phyloP scores from a whole-genome alignment of 2,329 filamentous ascomycete genomes.

The Hymenoscyphus fructigenus region DNA sequence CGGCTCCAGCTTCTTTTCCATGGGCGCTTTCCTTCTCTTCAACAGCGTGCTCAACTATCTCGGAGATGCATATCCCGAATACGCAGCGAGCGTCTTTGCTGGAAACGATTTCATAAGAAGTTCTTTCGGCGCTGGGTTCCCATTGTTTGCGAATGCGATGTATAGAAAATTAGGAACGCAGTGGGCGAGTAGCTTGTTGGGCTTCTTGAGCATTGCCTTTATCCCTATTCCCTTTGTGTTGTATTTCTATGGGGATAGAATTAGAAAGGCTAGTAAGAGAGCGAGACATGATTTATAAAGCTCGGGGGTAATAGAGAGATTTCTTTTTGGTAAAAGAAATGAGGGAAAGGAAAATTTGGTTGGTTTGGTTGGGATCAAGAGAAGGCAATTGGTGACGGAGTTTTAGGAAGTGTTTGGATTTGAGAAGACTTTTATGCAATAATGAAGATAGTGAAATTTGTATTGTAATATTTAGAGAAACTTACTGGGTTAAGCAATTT shows the following conservation, averaged over 20 bases:
- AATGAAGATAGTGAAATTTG: too few species aligned
- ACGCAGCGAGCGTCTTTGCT: slow-evolving; percentile 57
- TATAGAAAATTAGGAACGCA: slow-evolving; percentile 37
- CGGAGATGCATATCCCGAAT: slow-evolving; percentile 52
- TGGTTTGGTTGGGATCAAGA: too few species aligned
- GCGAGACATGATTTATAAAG: slow-evolving; percentile 28
- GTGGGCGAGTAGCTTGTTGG: slow-evolving; percentile 38
- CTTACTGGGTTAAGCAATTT: too few species aligned
- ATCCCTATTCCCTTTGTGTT: slow-evolving; percentile 31
- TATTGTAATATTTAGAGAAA: too few species aligned
- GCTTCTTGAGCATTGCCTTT: slow-evolving; percentile 35
- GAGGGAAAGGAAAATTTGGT: not conserved
- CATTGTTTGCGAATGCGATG: slow-evolving; percentile 38
- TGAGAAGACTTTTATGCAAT: too few species aligned
- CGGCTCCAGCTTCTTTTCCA: slow-evolving; percentile 44
- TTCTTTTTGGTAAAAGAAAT: not conserved
- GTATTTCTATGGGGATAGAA: slow-evolving; percentile 29
- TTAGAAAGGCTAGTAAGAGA: slow-evolving; percentile 28
- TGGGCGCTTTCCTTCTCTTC: slow-evolving; percentile 51
- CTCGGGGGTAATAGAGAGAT: not conserved
- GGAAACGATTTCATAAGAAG: slow-evolving; percentile 50
- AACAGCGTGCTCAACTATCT: slow-evolving; percentile 61
- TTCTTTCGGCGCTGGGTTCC: slow-evolving; percentile 38
- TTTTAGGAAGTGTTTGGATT: not conserved
- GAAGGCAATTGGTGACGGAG: not conserved